phyloP scores from a whole-genome alignment of 2,329 filamentous ascomycete genomes.

The Beauveria sp. region DNA sequence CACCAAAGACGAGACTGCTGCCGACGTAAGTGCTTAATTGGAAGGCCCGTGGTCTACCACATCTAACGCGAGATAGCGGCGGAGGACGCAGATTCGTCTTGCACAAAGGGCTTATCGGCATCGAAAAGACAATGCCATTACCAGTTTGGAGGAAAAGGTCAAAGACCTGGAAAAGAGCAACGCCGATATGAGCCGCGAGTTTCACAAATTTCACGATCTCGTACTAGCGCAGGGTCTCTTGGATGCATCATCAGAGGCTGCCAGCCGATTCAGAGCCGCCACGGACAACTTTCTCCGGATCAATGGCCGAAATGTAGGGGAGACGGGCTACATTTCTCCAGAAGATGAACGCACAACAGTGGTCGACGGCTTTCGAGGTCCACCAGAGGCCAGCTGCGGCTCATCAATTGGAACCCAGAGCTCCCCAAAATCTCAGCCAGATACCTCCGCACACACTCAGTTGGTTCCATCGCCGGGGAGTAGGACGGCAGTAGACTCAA shows the following conservation, averaged over 20 bases:
- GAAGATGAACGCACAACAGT: constrained; percentile 10
- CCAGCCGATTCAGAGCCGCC: constrained; percentile 46
- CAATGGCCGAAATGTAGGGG: constrained; percentile 38
- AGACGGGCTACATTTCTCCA: constrained; percentile 14
- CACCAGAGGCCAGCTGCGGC: not conserved
- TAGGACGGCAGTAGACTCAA: not conserved
- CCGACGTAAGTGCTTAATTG: constrained; percentile 54
- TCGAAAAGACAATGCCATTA: constrained; percentile 76
- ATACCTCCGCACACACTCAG: constrained; percentile 4
- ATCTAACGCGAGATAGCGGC: constrained; percentile 46
- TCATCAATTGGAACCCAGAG: constrained; percentile 2
- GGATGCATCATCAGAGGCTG: constrained; percentile 48
- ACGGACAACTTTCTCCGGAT: constrained; percentile 52
- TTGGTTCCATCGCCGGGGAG: not conserved
- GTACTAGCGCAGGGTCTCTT: constrained; percentile 51
- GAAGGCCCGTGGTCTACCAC: not conserved
- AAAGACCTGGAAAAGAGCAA: constrained; percentile 61
- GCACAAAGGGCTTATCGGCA: constrained; percentile 80
- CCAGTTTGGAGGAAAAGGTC: constrained; percentile 63
- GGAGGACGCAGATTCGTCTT: constrained; percentile 78
- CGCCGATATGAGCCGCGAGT: constrained; percentile 65
- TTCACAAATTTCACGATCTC: constrained; percentile 59
- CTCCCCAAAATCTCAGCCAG: constrained; percentile 4
- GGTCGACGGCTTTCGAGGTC: not conserved
- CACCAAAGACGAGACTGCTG: constrained; percentile 68